phyloP scores from a whole-genome alignment of 2,329 filamentous ascomycete species.

The Talaromyces sp. region DNA sequence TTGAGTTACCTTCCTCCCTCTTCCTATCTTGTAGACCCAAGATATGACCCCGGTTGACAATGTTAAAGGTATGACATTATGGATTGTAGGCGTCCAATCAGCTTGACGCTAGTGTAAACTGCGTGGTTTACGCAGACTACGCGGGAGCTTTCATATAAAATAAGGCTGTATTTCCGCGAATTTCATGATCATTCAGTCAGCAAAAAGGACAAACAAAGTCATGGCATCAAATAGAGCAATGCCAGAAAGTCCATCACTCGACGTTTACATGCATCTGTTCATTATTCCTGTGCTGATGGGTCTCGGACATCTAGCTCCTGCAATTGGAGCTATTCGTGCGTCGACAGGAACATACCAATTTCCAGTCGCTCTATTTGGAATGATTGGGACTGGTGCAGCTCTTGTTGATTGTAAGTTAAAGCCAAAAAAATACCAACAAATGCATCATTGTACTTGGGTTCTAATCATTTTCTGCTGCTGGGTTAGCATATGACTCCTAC shows the following conservation, averaged over 20 bases:
- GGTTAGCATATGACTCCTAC: neutral
- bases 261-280: neutral
- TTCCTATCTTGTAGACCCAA: neutral
- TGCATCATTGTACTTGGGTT: neutral
- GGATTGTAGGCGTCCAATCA: neutral
- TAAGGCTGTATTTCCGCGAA: neutral
- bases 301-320: neutral
- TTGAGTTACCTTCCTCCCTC: neutral
- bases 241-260: neutral
- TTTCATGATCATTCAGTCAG: neutral
- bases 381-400: neutral
- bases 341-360: neutral
- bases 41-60: neutral
- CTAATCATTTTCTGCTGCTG: neutral
- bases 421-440: neutral
- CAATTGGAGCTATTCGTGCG: neutral
- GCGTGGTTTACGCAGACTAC: neutral
- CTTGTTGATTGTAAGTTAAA: constrained; percentile 3
- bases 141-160: neutral
- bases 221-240: neutral
- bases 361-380: neutral
- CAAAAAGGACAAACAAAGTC: neutral
- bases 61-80: neutral
- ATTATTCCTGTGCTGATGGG: neutral
- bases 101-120: neutral